These are phyloP conservation scores for Paralagenidium karlingii DNA, from an alignment of 352 stramenopile genomes.

Conservation along the genomic window DNA sequence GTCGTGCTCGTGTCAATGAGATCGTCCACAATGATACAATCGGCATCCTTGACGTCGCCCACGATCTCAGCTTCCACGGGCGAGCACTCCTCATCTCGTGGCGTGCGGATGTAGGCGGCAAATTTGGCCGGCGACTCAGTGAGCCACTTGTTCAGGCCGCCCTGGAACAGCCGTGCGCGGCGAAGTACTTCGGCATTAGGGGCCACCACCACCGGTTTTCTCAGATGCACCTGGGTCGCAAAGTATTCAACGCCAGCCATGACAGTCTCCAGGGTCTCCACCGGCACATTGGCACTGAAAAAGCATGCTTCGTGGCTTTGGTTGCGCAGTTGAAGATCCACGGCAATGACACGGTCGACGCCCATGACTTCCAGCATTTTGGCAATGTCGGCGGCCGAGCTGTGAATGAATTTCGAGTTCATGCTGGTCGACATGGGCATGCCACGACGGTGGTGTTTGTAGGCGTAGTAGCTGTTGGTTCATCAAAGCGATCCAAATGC, in stretches of 20 bases:
- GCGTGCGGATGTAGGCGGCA: slow-evolving; percentile 70
- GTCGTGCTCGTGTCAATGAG: slow-evolving; percentile 82
- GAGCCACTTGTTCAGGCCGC: slow-evolving; percentile 78
- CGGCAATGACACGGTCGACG: slow-evolving; percentile 88
- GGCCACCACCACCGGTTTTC: slow-evolving; percentile 70
- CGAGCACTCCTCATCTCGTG: background rate
- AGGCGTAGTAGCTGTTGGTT: slow-evolving; percentile 83
- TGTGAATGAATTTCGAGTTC: slow-evolving; percentile 88
- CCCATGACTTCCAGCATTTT: slow-evolving; percentile 93
- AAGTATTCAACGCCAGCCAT: slow-evolving; percentile 88
- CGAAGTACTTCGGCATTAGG: slow-evolving; percentile 82
- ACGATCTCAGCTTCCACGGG: slow-evolving; percentile 60
- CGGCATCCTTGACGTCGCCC: slow-evolving; percentile 75
- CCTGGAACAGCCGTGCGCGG: slow-evolving; percentile 77
- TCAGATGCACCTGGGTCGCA: slow-evolving; percentile 69
- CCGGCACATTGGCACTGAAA: slow-evolving; percentile 82
- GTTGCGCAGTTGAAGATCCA: slow-evolving; percentile 87
- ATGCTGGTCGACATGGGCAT: slow-evolving; percentile 80
- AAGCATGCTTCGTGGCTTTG: slow-evolving; percentile 85
- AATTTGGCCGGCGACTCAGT: slow-evolving; percentile 69
- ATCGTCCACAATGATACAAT: slow-evolving; percentile 89
- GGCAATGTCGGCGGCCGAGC: slow-evolving; percentile 74
- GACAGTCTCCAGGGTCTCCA: slow-evolving; percentile 89
- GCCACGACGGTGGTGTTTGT: slow-evolving; percentile 86
- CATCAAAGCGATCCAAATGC: background rate